Conservation (phyloP, 2,329 filamentous ascomycete species). For the Dothideomycetes sp. region DNA sequence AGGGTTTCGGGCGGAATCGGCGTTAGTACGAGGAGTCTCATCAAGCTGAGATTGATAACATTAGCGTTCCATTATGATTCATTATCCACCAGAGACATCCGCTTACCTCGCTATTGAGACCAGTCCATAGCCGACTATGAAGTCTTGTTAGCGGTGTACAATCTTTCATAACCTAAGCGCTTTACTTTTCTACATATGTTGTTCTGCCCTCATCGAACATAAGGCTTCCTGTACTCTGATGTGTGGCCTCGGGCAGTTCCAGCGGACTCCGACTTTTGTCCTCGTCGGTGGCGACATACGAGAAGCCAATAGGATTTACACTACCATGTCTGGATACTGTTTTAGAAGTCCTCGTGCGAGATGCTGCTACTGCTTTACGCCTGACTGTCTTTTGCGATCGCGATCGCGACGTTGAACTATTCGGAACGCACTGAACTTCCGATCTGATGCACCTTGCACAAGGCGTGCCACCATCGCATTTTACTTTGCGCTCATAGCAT, state of each 20-base stretch:
- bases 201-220: conserved; percentile 23
- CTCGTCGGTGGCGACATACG: background rate
- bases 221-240: conserved; percentile 14
- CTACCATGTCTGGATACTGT: conserved; percentile 19
- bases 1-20: too few species aligned
- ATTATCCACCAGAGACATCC: conserved; percentile 12
- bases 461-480: conserved; percentile 25
- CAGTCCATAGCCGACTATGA: conserved; percentile 8
- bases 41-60: conserved; percentile 16
- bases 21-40: background rate
- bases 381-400: too few species aligned
- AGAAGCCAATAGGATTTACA: conserved; percentile 13
- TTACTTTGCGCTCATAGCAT: conserved; percentile 27
- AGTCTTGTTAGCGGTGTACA: background rate
- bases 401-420: conserved; percentile 27
- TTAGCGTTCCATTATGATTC: conserved; percentile 24
- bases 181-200: conserved; percentile 30
- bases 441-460: conserved; percentile 24
- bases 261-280: too few species aligned
- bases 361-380: conserved; percentile 27
- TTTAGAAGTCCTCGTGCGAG: conserved; percentile 28
- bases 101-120: conserved; percentile 16
- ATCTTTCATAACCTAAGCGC: conserved; percentile 11
- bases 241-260: background rate
- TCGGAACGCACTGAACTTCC: conserved; percentile 28